Conservation (phyloP, 2,329 filamentous ascomycete species). For the Seiridium cupressi region DNA sequence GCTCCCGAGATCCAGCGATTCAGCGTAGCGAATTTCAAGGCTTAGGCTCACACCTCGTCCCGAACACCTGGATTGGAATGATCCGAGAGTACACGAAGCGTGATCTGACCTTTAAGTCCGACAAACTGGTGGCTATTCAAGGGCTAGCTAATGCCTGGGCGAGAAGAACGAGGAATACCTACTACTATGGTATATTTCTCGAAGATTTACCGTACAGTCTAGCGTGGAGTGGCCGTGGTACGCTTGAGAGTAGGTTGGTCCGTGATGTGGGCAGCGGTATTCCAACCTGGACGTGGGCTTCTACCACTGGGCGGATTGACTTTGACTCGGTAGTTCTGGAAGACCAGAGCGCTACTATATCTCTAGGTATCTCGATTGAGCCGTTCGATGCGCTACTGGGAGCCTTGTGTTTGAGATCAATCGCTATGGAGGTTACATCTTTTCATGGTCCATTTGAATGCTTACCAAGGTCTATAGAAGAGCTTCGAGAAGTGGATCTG, state of each 20-base stretch:
- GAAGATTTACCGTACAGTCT: background rate
- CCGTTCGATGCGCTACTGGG: background rate
- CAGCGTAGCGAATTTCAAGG: background rate
- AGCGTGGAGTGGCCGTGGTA: background rate
- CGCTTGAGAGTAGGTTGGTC: background rate
- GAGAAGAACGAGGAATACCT: background rate
- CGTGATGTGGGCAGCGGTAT: background rate
- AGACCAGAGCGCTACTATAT: background rate
- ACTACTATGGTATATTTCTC: background rate
- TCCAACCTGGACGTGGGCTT: background rate
- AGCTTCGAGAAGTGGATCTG: background rate
- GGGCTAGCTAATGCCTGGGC: background rate
- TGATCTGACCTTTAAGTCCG: background rate
- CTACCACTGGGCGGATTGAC: background rate
- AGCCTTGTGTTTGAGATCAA: background rate
- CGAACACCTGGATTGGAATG: background rate
- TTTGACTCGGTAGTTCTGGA: background rate
- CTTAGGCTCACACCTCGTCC: background rate
- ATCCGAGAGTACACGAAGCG: background rate
- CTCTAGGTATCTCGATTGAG: background rate
- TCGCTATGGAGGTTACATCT: background rate
- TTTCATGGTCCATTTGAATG: background rate
- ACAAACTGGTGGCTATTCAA: background rate
- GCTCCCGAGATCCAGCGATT: background rate
- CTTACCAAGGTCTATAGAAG: background rate